Conservation (phyloP, 2,329 filamentous ascomycete genomes). For the Lasiodiplodia gonubiensis region DNA sequence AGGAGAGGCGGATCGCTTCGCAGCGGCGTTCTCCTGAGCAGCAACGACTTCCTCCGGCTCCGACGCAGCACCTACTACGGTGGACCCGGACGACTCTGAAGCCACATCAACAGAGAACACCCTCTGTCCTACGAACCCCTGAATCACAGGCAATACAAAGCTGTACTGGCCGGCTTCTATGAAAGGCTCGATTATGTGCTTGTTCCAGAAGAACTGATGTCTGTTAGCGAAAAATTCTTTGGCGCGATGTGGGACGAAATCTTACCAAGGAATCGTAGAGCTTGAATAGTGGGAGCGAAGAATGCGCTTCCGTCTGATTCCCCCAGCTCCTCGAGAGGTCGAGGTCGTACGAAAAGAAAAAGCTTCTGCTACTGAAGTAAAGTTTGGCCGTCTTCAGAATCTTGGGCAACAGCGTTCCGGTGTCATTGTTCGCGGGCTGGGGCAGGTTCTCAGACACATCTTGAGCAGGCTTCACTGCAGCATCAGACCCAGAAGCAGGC, state of each 20-base stretch:
- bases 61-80: constrained; percentile 42
- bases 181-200: constrained; percentile 74
- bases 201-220: constrained; percentile 88
- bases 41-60: constrained; percentile 44
- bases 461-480: constrained; percentile 6
- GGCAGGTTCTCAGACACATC: constrained; percentile 3
- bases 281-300: constrained; percentile 67
- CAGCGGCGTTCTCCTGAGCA: constrained; percentile 34
- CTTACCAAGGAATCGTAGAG: constrained; percentile 68
- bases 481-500: constrained; percentile 17
- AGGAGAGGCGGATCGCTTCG: constrained; percentile 29
- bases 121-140: constrained; percentile 90
- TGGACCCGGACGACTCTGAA: constrained; percentile 48
- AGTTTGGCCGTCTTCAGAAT: constrained; percentile 82
- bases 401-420: constrained; percentile 71
- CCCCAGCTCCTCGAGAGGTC: constrained; percentile 77
- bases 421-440: constrained; percentile 29
- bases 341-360: constrained; percentile 94
- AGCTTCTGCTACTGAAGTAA: constrained; percentile 81
- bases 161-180: constrained; percentile 73
- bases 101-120: constrained; percentile 72
- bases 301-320: constrained; percentile 49
- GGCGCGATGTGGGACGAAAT: neutral
- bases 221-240: neutral
- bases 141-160: constrained; percentile 81